These are phyloP conservation scores for Pichia sorboxylosa DNA, from an alignment of 1,139 yeast genomes.

Conservation along the genomic window DNA sequence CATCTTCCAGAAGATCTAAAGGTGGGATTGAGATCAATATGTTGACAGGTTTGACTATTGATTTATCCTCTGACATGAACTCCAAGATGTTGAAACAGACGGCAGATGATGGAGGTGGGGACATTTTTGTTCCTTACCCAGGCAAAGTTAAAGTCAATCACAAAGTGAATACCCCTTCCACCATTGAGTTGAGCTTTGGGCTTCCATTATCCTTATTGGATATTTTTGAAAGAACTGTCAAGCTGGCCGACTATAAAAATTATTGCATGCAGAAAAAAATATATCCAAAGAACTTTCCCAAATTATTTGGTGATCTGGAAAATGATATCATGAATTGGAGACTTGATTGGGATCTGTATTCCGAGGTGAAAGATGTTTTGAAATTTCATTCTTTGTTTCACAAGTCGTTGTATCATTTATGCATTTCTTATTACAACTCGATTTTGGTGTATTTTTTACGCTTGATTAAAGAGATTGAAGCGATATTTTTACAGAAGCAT, in stretches of 20 bases:
- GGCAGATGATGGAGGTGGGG: conserved; percentile 1
- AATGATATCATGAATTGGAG: conserved; percentile 38
- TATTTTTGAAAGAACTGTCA: conserved; percentile 35
- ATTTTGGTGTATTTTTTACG: conserved; percentile 34
- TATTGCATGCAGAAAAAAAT: conserved; percentile 33
- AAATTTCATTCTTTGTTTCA: conserved; percentile 28
- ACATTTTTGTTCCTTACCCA: conserved; percentile 12
- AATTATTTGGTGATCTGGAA: conserved; percentile 42
- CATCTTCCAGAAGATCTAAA: background rate
- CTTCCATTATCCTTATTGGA: conserved; percentile 34
- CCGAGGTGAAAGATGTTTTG: conserved; percentile 12
- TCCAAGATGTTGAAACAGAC: conserved; percentile 12
- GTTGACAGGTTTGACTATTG: conserved; percentile 13
- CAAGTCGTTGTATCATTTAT: conserved; percentile 29
- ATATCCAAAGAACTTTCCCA: conserved; percentile 45
- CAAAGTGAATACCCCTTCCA: conserved; percentile 9
- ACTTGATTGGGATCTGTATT: conserved; percentile 32
- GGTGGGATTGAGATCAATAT: conserved; percentile 6
- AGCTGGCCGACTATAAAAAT: conserved; percentile 41
- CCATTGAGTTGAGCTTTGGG: conserved; percentile 36
- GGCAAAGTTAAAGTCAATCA: conserved; percentile 5
- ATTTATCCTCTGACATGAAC: conserved; percentile 6
- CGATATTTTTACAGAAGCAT: conserved; percentile 25
- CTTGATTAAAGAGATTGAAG: conserved; percentile 31
- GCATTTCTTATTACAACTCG: conserved; percentile 33